A percentile compares a stretch with the other conserved stretches of the same genome.
Evolutionary conservation across 2,329 filamentous ascomycete species (phyloP).

Genomic region (Aspergillus tubingensis): DNA sequence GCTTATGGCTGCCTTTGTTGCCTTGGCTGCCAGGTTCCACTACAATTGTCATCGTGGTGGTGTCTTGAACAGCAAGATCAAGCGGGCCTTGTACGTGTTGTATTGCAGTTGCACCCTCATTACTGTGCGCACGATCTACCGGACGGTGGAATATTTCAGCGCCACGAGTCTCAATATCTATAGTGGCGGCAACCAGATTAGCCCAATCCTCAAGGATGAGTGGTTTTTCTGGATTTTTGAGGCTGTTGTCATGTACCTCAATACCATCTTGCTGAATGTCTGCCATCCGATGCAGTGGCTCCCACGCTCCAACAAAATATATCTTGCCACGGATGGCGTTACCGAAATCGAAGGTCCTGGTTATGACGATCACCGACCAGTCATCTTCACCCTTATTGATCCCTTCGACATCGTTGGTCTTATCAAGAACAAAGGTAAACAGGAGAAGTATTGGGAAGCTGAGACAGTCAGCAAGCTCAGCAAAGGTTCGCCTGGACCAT

Average conservation of each 20-base stretch:
- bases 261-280: slow-evolving; percentile 54
- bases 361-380: slow-evolving; percentile 50
- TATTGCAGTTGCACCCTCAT: slow-evolving; percentile 51
- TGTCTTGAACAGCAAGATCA: slow-evolving; percentile 49
- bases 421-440: slow-evolving; percentile 37
- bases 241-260: slow-evolving; percentile 53
- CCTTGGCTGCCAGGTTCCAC: slow-evolving; percentile 51
- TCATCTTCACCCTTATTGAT: slow-evolving; percentile 46
- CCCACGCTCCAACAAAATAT: slow-evolving; percentile 53
- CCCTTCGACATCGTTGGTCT: slow-evolving; percentile 46
- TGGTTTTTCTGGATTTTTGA: slow-evolving; percentile 60
- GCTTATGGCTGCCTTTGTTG: slow-evolving; percentile 53
- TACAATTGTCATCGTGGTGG: slow-evolving; percentile 40
- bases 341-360: slow-evolving; percentile 55
- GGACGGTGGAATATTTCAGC: slow-evolving; percentile 53
- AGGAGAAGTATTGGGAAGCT: slow-evolving; percentile 44
- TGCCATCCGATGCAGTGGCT: slow-evolving; percentile 55
- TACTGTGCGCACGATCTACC: slow-evolving; percentile 48
- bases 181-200: slow-evolving; percentile 39
- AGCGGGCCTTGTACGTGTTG: slow-evolving; percentile 44
- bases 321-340: slow-evolving; percentile 53
- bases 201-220: slow-evolving; percentile 45
- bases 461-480: not conserved
- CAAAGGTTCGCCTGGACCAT: not conserved
- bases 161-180: slow-evolving; percentile 35